These are phyloP conservation scores for Lindgomyces ingoldianus DNA, from an alignment of 495 filamentous ascomycete genomes.

Conservation along the genomic window DNA sequence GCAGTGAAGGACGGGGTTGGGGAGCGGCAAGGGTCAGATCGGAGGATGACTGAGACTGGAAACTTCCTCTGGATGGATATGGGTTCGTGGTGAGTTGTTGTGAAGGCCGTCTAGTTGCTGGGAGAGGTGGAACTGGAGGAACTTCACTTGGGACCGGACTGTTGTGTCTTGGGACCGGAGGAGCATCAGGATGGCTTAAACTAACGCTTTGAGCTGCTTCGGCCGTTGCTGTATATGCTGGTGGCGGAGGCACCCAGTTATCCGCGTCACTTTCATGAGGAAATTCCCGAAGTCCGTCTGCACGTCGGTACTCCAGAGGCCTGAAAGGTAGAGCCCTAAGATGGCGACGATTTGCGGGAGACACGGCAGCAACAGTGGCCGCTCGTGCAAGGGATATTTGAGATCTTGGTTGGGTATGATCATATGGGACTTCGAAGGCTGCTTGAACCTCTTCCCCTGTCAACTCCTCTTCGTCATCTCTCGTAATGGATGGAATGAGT, in stretches of 20 bases:
- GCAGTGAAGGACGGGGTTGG: conserved; percentile 20
- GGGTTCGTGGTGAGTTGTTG: not conserved
- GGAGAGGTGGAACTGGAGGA: conserved; percentile 28
- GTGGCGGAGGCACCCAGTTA: conserved; percentile 92
- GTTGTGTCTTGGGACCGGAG: not conserved
- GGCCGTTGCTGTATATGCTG: conserved; percentile 74
- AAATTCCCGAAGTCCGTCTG: conserved; percentile 66
- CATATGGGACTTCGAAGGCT: conserved; percentile 38
- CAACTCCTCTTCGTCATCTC: conserved; percentile 26
- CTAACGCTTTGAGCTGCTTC: conserved; percentile 46
- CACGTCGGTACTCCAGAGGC: conserved; percentile 51
- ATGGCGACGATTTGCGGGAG: conserved; percentile 39
- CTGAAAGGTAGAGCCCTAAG: conserved; percentile 38
- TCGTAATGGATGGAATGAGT: conserved; percentile 13
- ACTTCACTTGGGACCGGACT: not conserved
- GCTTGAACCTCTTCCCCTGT: conserved; percentile 35
- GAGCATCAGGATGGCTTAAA: conserved; percentile 26
- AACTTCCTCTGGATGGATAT: conserved; percentile 11
- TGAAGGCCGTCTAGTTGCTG: conserved; percentile 6
- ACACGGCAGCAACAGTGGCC: conserved; percentile 38
- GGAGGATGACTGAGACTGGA: conserved; percentile 21
- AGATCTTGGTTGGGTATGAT: conserved; percentile 36
- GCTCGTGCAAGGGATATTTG: conserved; percentile 35
- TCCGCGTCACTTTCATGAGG: conserved; percentile 90
- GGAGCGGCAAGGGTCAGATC: conserved; percentile 8